A percentile compares a stretch with the other conserved stretches of the same genome.
Conservation (phyloP, 331 rosid genomes). For the Acacia pycnantha region DNA sequence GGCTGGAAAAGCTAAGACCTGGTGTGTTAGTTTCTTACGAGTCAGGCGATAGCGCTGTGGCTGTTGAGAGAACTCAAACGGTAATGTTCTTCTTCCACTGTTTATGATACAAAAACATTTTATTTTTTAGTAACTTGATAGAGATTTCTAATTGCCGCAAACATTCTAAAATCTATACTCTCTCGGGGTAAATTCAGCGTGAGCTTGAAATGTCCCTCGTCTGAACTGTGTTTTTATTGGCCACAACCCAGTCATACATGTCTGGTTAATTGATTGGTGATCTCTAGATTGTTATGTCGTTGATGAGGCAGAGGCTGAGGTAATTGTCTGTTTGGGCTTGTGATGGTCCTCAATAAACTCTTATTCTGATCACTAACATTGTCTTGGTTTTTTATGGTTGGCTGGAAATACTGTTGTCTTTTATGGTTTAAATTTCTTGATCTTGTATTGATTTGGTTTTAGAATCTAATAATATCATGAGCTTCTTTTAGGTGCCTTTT, state of each 20-base stretch:
- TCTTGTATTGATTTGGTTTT: not conserved
- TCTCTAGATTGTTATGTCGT: not conserved
- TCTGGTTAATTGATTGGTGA: not conserved
- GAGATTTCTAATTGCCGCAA: not conserved
- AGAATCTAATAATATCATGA: not conserved
- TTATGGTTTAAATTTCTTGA: not conserved
- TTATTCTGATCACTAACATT: too few relatives aligned
- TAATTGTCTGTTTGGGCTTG: not conserved
- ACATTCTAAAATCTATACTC: not conserved
- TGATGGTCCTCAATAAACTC: too few relatives aligned
- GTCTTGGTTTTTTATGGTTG: constrained; percentile 24
- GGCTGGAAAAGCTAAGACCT: constrained; percentile 51
- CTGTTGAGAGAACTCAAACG: constrained; percentile 73
- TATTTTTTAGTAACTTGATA: not conserved
- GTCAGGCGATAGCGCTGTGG: constrained; percentile 73
- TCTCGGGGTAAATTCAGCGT: not conserved
- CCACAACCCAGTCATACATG: not conserved
- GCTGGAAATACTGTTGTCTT: constrained; percentile 15
- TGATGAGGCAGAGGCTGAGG: not conserved
- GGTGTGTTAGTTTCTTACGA: constrained; percentile 54
- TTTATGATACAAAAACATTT: not conserved
- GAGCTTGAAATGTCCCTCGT: not conserved
- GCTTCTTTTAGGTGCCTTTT: constrained; percentile 66
- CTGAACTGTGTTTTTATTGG: not conserved
- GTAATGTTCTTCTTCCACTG: constrained; percentile 31